Base-by-base conservation (phyloP, 225 moss, liverwort and hornwort species). In the Takakia lepidozioides region DNA sequence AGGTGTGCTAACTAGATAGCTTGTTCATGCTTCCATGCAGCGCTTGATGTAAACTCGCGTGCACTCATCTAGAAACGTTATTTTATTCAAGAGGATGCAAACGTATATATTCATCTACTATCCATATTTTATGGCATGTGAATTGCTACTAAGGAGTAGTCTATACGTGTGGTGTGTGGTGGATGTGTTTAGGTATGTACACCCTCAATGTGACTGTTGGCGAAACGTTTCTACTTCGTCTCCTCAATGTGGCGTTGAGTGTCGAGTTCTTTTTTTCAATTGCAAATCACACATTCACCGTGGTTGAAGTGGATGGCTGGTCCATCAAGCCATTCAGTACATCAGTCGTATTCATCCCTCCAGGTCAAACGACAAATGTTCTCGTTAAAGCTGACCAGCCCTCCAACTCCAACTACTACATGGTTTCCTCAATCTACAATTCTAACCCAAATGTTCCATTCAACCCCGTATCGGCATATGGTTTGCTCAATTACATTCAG, bases 241-340 rank as follows among this genome's bases (percentile, higher is more conserved):
- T 70, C 19, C 36, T 70, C 46, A 70, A 70, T 27, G 69, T 62
- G 19, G 48, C 23, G 6, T 40, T 70, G 24, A 70, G 63, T 40
- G 56, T 57, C 7, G 63, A 57, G 38, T n/a, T 47, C 11, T 63
- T 57, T 26, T 58, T 70, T 40, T 26, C 19, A 15, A 46, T 59
- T 8, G 63, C 69, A 1, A 58, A 70, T 44, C 69, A 70, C 14
- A 57, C 19, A 20, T 29, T 70, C 27, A 58, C 57, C n/a, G 69
- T 70, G 47, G 69, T 70, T 24, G 62, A 70, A 43, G 46, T 49
- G 38, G 69, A 70, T 35, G 26, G 49, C 0, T 48, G 49, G 6
- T 70, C 62, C 26, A 48, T 63, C 32, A 26, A 16, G 3, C 62
- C 69, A 1, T 58, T 70, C 40, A 23, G 22, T n/a, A 36, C 51